Conservation (phyloP, 805 yeast species). For the Ogataea chonburiensis region DNA sequence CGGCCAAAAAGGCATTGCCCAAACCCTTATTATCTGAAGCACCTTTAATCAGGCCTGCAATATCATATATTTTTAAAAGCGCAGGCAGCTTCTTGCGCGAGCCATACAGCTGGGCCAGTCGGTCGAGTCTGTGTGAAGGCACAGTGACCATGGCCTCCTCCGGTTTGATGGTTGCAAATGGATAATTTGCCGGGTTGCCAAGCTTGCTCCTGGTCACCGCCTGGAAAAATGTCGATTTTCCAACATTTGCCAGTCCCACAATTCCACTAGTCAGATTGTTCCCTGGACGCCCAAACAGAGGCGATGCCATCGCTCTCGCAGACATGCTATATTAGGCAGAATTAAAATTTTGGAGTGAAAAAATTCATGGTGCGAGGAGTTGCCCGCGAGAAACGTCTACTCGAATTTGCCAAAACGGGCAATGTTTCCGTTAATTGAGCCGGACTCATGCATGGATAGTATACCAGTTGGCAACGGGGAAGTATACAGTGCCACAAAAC, state of each 20-base stretch:
- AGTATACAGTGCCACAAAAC: too few relatives aligned
- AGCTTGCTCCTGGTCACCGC: slow-evolving; percentile 59
- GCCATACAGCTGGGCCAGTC: slow-evolving; percentile 44
- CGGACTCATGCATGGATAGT: too few relatives aligned
- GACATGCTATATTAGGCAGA: slow-evolving; percentile 2
- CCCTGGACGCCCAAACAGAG: slow-evolving; percentile 35
- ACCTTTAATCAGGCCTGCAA: slow-evolving; percentile 69
- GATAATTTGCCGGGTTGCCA: slow-evolving; percentile 69
- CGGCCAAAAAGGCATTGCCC: slow-evolving; percentile 70
- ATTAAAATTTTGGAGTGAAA: background rate
- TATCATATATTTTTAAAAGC: slow-evolving; percentile 57
- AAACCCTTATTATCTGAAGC: slow-evolving; percentile 66
- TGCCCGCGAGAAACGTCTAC: too few relatives aligned
- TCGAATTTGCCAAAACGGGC: too few relatives aligned
- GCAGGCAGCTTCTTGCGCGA: slow-evolving; percentile 56
- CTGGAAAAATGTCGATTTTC: slow-evolving; percentile 58
- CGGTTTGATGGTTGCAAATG: slow-evolving; percentile 76
- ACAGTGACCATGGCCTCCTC: slow-evolving; percentile 60
- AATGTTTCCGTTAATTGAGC: too few relatives aligned
- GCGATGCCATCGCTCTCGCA: slow-evolving; percentile 3
- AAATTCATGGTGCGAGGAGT: background rate
- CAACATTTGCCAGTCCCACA: slow-evolving; percentile 66
- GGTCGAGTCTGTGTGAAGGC: slow-evolving; percentile 50
- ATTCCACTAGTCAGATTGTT: slow-evolving; percentile 43
- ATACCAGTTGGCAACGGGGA: too few relatives aligned